Conservation (phyloP, 108 stramenopile species). For the Cylindrotheca fusiformis region DNA sequence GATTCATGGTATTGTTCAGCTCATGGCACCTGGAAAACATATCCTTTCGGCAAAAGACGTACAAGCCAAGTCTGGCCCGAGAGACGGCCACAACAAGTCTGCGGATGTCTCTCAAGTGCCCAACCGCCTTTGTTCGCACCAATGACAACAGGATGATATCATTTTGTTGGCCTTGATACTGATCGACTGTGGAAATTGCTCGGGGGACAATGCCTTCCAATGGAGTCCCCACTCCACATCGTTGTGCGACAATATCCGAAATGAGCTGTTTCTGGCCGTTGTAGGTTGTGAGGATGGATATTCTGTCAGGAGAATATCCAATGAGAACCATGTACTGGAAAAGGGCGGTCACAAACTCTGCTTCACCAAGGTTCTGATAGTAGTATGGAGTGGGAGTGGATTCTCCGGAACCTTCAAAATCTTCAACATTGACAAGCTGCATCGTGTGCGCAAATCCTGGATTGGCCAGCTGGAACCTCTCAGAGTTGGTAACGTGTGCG, state of each 20-base stretch:
- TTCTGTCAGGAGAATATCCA: conserved; percentile 91
- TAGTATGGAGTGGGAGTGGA: conserved; percentile 87
- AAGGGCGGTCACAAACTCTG: conserved; percentile 95
- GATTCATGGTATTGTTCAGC: conserved; percentile 64
- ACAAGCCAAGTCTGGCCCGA: conserved; percentile 95
- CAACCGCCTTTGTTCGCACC: conserved; percentile 90
- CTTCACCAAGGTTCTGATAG: conserved; percentile 97
- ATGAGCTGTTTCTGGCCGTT: conserved; percentile 96
- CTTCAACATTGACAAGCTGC: conserved; percentile 92
- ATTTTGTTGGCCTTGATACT: conserved; percentile 98
- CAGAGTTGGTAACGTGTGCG: conserved; percentile 52
- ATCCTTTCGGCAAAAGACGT: conserved; percentile 81
- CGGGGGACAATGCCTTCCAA: conserved; percentile 67
- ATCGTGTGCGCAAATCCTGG: conserved; percentile 88
- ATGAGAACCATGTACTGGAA: conserved; percentile 98
- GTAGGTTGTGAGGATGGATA: conserved; percentile 97
- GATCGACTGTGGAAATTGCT: conserved; percentile 89
- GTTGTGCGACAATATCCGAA: conserved; percentile 81
- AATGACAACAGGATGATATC: conserved; percentile 94
- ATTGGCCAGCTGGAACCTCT: conserved; percentile 75
- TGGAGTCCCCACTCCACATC: conserved; percentile 80
- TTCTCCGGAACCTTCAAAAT: conserved; percentile 90
- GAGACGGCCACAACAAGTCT: conserved; percentile 96
- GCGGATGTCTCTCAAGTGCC: conserved; percentile 94
- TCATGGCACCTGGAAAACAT: conserved; percentile 77